Base-by-base conservation (phyloP, 2,329 filamentous ascomycete genomes). In the Chrysoporthe cubensis region DNA sequence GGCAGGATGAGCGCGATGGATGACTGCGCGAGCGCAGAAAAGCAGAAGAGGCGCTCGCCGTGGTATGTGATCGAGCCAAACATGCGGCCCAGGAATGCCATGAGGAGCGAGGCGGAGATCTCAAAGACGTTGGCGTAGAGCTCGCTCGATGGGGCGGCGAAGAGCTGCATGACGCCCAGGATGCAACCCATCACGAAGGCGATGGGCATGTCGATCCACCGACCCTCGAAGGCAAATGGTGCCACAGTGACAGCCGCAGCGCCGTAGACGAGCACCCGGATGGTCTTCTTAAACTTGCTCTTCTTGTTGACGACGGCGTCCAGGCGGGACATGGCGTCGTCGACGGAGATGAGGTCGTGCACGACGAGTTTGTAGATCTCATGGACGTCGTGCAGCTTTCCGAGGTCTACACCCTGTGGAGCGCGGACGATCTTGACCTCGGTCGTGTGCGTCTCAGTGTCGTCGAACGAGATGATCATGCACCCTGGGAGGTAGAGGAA, bases 381-480 rank as follows among this genome's bases (percentile, higher is more conserved):
- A 73, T 94, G 91, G 1, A 90, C 86, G 71, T 94, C 91, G 62
- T 89, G 85, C 14, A 94, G 84, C 73, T 90, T 91, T 40, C 91
- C 91, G 0, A 94, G 82, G 75, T 94, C 88, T 11, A 94, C 84
- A 1, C 90, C 91, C 73, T 93, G 90, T 0, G 80, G 79, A 0
- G 88, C 85, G 4, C 89, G 86, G 7, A 94, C 88, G 43, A 94
- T 84, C 79, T 92, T 92, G 70, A 94, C 91, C 75, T 93, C 91
- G n/a, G 90, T 90, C 0, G 91, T 94, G 74, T 94, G 91, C 0
- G 91, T 92, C 0, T 80, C 79, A 71, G 80, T 83, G 77, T 95
- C 92, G 74, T 92, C 94, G 75, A 97, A 97, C 4, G 93, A 95
- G 75, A 97, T 91, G 66, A 97, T 92, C 94, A 97, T 97, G 75